Evolutionary conservation across 306 rosid species (phyloP).

Genomic region (Dryas octopetala): DNA sequence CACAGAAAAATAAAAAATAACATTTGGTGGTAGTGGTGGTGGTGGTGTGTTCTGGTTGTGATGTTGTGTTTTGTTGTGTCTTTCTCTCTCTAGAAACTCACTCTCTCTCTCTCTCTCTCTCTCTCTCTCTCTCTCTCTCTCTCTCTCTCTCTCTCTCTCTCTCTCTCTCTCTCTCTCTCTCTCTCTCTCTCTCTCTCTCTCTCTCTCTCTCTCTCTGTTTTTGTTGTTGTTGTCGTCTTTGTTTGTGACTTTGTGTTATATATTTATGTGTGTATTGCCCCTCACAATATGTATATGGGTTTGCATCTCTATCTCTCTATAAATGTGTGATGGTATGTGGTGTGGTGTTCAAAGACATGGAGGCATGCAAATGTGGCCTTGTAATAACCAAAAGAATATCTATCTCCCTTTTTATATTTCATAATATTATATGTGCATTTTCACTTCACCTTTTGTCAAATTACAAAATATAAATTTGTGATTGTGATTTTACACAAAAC

Average conservation of each 20-base stretch:
- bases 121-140: neutral
- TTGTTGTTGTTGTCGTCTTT: no score
- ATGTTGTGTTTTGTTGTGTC: neutral
- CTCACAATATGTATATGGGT: neutral
- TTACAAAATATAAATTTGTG: neutral
- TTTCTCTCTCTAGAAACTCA: neutral
- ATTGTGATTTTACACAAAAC: neutral
- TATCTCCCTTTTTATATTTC: neutral
- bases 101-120: neutral
- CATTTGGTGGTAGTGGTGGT: neutral
- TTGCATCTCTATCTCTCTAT: neutral
- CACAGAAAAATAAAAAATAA: neutral
- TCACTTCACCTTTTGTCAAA: neutral
- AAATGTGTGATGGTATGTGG: neutral
- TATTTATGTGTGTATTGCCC: neutral
- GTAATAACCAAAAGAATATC: slow-evolving; percentile 33
- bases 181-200: neutral
- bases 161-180: neutral
- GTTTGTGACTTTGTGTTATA: no score
- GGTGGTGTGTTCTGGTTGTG: slow-evolving; percentile 33
- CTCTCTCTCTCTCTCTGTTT: neutral
- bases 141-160: neutral
- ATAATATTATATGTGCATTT: neutral
- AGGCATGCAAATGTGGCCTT: slow-evolving; percentile 37
- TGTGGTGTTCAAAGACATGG: neutral